These are phyloP conservation scores for Ganoderma boninense DNA, from an alignment of 1,284 basidiomycete genomes.

Conservation along the genomic window DNA sequence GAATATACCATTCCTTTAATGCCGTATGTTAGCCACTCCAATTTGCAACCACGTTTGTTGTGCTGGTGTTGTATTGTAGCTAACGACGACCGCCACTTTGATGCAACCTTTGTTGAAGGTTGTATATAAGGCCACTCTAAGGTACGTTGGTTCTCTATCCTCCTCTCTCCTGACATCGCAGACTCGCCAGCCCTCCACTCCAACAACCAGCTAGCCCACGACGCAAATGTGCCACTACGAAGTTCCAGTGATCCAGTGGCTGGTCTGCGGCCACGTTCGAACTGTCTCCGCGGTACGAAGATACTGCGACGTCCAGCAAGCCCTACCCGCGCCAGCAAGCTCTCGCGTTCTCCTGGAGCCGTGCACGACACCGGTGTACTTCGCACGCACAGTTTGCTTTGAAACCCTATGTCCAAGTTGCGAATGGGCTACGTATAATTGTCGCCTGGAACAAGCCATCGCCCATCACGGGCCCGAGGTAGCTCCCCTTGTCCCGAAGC, in stretches of 20 bases:
- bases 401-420: conserved; percentile 12
- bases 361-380: not conserved
- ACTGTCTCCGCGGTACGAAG: not conserved
- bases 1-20: conserved; percentile 26
- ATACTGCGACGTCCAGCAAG: not conserved
- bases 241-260: conserved; percentile 14
- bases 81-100: not conserved
- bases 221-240: conserved; percentile 16
- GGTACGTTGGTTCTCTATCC: no score
- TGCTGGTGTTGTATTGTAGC: not conserved
- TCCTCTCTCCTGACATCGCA: no score
- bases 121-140: not conserved
- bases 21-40: not conserved
- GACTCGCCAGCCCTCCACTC: not conserved
- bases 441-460: not conserved
- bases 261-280: conserved; percentile 7
- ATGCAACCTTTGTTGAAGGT: not conserved
- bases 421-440: conserved; percentile 2
- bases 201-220: not conserved
- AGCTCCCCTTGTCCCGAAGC: not conserved
- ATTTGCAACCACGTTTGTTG: not conserved
- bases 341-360: not conserved
- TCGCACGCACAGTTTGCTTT: not conserved
- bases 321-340: not conserved
- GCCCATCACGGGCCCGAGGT: conserved; percentile 1